Evolutionary conservation across 2,329 filamentous ascomycete genomes (phyloP).

Genomic region (Juglanconis sp.): DNA sequence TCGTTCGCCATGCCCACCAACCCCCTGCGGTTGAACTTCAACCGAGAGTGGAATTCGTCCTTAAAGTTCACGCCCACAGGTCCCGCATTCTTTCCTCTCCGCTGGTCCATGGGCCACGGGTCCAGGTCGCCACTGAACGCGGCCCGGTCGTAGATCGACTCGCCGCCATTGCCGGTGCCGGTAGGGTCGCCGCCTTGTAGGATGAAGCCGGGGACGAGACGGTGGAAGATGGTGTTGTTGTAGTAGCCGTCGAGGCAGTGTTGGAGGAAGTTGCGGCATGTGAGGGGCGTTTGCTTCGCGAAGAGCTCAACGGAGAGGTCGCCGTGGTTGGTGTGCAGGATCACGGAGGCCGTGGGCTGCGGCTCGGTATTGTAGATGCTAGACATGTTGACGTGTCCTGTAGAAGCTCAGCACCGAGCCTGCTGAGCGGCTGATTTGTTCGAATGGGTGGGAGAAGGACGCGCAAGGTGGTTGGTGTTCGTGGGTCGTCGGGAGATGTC

Average conservation of each 20-base stretch:
- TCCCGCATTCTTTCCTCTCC: constrained; percentile 59
- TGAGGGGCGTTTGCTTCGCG: constrained; percentile 87
- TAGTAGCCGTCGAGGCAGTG: constrained; percentile 95
- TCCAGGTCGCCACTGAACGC: constrained; percentile 71
- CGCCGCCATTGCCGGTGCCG: constrained; percentile 85
- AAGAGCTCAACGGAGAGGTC: constrained; percentile 91
- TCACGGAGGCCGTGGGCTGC: constrained; percentile 85
- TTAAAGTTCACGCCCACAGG: constrained; percentile 59
- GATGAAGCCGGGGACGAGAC: constrained; percentile 86
- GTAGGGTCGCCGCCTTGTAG: constrained; percentile 94
- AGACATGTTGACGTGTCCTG: constrained; percentile 59
- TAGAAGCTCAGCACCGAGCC: background rate
- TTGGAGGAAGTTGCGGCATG: constrained; percentile 93
- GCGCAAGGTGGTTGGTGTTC: background rate
- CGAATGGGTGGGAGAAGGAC: background rate
- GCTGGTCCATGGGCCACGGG: constrained; percentile 65
- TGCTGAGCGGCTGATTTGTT: background rate
- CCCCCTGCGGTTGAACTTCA: constrained; percentile 90
- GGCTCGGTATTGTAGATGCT: constrained; percentile 92
- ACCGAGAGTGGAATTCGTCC: constrained; percentile 87
- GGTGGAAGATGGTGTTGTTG: constrained; percentile 89
- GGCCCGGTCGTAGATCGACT: constrained; percentile 86
- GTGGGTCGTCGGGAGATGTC: background rate
- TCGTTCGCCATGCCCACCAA: constrained; percentile 96
- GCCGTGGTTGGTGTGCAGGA: constrained; percentile 85